These are phyloP conservation scores for Hypoxylon sp. DNA, from an alignment of 2,329 filamentous ascomycete species.

Conservation along the genomic window DNA sequence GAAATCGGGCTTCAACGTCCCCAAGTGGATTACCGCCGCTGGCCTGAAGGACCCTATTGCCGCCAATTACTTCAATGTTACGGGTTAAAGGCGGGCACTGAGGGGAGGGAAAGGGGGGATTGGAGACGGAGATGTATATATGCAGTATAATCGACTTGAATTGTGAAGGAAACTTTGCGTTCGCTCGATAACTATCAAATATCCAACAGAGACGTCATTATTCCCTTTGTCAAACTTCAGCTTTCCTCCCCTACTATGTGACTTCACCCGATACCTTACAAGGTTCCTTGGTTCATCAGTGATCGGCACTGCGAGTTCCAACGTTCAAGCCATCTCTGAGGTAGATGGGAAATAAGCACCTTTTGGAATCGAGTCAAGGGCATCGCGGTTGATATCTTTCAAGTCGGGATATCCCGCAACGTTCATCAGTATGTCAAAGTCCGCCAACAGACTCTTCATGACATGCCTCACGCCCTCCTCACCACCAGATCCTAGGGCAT, in stretches of 20 bases:
- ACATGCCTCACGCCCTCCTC: constrained; percentile 73
- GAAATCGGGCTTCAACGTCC: constrained; percentile 54
- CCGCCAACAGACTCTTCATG: constrained; percentile 72
- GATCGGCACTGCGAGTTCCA: too few species aligned
- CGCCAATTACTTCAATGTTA: constrained; percentile 56
- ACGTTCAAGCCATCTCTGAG: constrained; percentile 42
- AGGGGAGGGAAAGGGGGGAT: neutral
- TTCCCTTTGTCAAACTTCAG: constrained; percentile 31
- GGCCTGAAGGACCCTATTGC: constrained; percentile 51
- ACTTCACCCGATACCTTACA: neutral
- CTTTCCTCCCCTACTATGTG: neutral
- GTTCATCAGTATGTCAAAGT: constrained; percentile 74
- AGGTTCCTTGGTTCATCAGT: neutral
- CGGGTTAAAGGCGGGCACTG: constrained; percentile 43
- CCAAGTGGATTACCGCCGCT: constrained; percentile 52
- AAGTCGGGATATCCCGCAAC: constrained; percentile 69
- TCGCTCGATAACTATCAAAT: constrained; percentile 28
- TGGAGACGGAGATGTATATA: constrained; percentile 26
- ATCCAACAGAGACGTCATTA: constrained; percentile 26
- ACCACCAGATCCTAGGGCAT: constrained; percentile 71
- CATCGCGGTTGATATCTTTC: constrained; percentile 64
- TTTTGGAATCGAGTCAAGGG: constrained; percentile 60
- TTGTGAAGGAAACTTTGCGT: constrained; percentile 19
- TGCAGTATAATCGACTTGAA: constrained; percentile 14
- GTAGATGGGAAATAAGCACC: constrained; percentile 55